Conservation (phyloP, 2,329 filamentous ascomycete genomes). For the Fusarium bactridioides region DNA sequence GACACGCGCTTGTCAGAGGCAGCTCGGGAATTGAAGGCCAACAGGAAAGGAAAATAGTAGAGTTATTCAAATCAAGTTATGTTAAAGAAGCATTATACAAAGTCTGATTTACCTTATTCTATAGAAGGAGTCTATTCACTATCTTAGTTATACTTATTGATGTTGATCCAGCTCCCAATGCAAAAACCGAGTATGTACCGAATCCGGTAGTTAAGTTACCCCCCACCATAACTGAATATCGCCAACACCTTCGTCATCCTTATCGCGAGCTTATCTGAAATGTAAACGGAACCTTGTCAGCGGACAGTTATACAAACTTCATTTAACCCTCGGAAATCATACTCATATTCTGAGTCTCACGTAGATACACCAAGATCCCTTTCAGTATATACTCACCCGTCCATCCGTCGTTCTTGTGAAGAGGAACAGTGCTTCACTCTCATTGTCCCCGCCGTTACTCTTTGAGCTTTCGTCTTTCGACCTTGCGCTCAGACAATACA, state of each 20-base stretch:
- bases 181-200: not conserved
- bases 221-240: slow-evolving; percentile 32
- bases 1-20: slow-evolving; percentile 15
- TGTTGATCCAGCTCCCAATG: no score
- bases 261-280: slow-evolving; percentile 1
- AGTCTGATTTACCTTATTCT: no score
- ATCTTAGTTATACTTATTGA: not conserved
- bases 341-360: not conserved
- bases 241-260: slow-evolving; percentile 16
- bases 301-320: not conserved
- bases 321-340: not conserved
- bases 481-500: not conserved
- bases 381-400: not conserved
- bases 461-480: not conserved
- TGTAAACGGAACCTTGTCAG: not conserved
- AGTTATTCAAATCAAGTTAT: fast-evolving
- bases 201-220: slow-evolving; percentile 4
- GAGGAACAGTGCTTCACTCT: not conserved
- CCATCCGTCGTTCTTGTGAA: not conserved
- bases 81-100: not conserved
- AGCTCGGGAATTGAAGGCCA: not conserved
- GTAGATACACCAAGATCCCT: fast-evolving
- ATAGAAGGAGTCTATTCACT: fast-evolving
- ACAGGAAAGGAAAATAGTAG: not conserved
- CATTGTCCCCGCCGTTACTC: not conserved